Percentiles rank a stretch among this genome's conserved stretches.
These are phyloP conservation scores for Sugiyamaella chiloensis DNA, from an alignment of 805 yeast species.

Conservation along the genomic window DNA sequence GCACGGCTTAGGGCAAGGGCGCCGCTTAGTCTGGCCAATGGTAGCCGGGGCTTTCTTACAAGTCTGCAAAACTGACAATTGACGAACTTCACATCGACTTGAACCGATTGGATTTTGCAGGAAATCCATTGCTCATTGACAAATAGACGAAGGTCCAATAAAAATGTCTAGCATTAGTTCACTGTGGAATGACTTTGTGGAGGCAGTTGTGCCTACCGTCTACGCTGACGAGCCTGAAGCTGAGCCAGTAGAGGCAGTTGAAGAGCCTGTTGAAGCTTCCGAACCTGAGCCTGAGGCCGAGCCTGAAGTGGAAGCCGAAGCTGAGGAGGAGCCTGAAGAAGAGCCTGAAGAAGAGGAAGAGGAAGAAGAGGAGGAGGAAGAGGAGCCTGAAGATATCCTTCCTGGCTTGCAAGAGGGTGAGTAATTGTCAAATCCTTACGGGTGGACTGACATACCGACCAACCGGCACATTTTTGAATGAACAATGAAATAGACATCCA, in stretches of 20 bases:
- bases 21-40: background rate
- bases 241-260: conserved; percentile 8
- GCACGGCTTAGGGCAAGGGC: background rate
- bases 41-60: background rate
- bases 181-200: conserved; percentile 59
- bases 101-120: no score
- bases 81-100: background rate
- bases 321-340: conserved; percentile 41
- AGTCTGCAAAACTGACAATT: background rate
- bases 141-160: no score
- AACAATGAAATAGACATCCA: no score
- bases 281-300: conserved; percentile 29
- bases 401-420: conserved; percentile 53
- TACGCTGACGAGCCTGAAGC: conserved; percentile 57
- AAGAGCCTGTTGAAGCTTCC: conserved; percentile 33
- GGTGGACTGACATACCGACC: no score
- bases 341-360: conserved; percentile 55
- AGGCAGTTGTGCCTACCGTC: conserved; percentile 69
- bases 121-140: no score
- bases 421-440: no score
- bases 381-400: conserved; percentile 61
- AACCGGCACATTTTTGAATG: no score
- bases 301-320: conserved; percentile 36
- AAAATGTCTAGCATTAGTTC: conserved; percentile 22
- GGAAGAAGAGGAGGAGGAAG: conserved; percentile 66